These are phyloP conservation scores for Exophiala mesophila DNA, from an alignment of 2,329 filamentous ascomycete genomes.

Conservation along the genomic window DNA sequence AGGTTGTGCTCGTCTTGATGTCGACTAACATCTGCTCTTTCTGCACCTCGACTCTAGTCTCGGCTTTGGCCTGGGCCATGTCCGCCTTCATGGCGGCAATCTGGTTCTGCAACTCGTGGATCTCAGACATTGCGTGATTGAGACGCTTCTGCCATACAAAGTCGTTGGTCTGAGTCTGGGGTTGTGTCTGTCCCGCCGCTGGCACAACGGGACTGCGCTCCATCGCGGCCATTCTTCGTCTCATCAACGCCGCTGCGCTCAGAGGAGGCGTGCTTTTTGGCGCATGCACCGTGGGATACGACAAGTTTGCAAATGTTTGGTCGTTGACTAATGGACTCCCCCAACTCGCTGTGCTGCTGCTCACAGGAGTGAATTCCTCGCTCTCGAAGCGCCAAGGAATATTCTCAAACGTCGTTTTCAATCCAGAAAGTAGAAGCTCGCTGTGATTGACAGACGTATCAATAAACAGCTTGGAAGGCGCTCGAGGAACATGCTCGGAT, in stretches of 20 bases:
- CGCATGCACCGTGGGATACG: slow-evolving; percentile 11
- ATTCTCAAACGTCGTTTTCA: slow-evolving; percentile 16
- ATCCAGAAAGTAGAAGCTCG: slow-evolving; percentile 12
- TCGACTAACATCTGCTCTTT: too few species aligned
- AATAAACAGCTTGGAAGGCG: slow-evolving; percentile 7
- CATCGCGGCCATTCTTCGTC: slow-evolving; percentile 3
- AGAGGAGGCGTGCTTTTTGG: slow-evolving; percentile 8
- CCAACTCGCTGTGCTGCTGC: slow-evolving; percentile 18
- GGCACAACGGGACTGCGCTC: slow-evolving; percentile 7
- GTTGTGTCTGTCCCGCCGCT: slow-evolving; percentile 1
- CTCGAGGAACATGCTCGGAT: not conserved
- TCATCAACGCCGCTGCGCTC: slow-evolving; percentile 4
- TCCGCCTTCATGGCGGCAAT: slow-evolving; percentile 11
- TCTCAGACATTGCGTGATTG: slow-evolving; percentile 20
- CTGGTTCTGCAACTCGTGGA: slow-evolving; percentile 16
- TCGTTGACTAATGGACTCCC: slow-evolving; percentile 18
- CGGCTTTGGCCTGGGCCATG: not conserved
- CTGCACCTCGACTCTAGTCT: too few species aligned
- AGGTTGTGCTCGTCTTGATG: too few species aligned
- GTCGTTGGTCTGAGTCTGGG: slow-evolving; percentile 11
- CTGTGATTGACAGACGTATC: slow-evolving; percentile 16
- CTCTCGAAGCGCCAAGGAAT: slow-evolving; percentile 19
- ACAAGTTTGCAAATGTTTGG: slow-evolving; percentile 11
- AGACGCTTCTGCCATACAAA: slow-evolving; percentile 18
- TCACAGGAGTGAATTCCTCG: slow-evolving; percentile 20